phyloP scores from a whole-genome alignment of 345 rosid genomes.

The Nasturtium officinale region DNA sequence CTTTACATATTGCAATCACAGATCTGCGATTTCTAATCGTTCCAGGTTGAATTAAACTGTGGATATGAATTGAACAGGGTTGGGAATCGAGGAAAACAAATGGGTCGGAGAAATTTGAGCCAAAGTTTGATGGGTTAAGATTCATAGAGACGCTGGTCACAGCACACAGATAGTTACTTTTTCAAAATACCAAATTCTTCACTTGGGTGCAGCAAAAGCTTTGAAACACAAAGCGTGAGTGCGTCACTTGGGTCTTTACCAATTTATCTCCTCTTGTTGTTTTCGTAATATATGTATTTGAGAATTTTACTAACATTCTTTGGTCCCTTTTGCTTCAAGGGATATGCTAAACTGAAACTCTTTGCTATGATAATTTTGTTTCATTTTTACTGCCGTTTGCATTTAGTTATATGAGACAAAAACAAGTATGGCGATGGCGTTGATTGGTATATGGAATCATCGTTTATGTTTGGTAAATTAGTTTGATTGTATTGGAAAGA shows the following conservation, averaged over 20 bases:
- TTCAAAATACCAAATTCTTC: not conserved
- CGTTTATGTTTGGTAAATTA: not conserved
- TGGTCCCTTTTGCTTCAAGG: slow-evolving; percentile 10
- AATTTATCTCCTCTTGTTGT: not conserved
- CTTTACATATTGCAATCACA: not conserved
- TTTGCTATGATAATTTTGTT: not conserved
- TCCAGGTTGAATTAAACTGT: not conserved
- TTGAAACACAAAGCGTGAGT: slow-evolving; percentile 36
- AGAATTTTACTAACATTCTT: slow-evolving; percentile 25
- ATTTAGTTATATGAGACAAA: not conserved
- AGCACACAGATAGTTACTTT: slow-evolving; percentile 67
- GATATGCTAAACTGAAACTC: not conserved
- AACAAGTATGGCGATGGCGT: not conserved
- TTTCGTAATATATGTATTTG: not conserved
- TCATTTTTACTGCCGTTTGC: not conserved
- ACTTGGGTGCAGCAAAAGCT: slow-evolving; percentile 35
- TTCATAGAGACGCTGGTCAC: slow-evolving; percentile 90
- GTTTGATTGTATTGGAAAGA: slow-evolving; percentile 1
- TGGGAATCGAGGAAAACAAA: slow-evolving; percentile 41
- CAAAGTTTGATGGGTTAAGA: slow-evolving; percentile 78
- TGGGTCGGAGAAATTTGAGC: slow-evolving; percentile 60
- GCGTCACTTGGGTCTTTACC: slow-evolving; percentile 29
- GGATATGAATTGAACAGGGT: slow-evolving; percentile 28
- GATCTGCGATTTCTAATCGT: slow-evolving; percentile 27
- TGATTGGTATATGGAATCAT: not conserved